Evolutionary conservation across 1,139 yeast genomes (phyloP).

Genomic region (Saccharomyces hybrid): DNA sequence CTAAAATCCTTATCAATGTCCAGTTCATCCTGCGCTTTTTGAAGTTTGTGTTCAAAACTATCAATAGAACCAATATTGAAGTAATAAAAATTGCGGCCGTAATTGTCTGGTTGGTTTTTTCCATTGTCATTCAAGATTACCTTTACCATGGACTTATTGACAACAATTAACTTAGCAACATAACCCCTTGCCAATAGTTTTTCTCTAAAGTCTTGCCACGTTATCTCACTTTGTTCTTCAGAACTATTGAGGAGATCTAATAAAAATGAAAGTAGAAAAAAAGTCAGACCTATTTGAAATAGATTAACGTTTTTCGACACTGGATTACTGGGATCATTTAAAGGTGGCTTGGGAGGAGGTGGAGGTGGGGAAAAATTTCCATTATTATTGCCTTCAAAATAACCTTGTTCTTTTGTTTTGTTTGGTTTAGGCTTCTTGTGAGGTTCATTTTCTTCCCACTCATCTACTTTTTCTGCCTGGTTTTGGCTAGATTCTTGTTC

Average conservation of each 20-base stretch:
- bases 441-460: constrained; percentile 1
- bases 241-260: constrained; percentile 26
- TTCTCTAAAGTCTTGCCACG: constrained; percentile 62
- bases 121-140: constrained; percentile 61
- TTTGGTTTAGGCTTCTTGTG: constrained; percentile 1
- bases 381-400: neutral
- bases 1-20: no score
- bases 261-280: constrained; percentile 28
- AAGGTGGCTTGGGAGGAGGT: constrained; percentile 6
- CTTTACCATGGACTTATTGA: constrained; percentile 57
- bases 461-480: constrained; percentile 6
- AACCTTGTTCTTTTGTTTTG: neutral
- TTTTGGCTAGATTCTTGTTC: constrained; percentile 13
- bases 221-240: constrained; percentile 33
- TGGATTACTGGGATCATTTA: constrained; percentile 29
- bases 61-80: no score
- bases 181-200: constrained; percentile 56
- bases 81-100: constrained; percentile 40
- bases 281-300: constrained; percentile 30
- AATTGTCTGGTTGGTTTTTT: constrained; percentile 37
- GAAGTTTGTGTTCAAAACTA: no score
- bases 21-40: no score
- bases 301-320: constrained; percentile 31
- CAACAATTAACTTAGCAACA: constrained; percentile 59
- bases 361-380: neutral